phyloP scores from a whole-genome alignment of 495 filamentous ascomycete species.

The Penicillium canescens region DNA sequence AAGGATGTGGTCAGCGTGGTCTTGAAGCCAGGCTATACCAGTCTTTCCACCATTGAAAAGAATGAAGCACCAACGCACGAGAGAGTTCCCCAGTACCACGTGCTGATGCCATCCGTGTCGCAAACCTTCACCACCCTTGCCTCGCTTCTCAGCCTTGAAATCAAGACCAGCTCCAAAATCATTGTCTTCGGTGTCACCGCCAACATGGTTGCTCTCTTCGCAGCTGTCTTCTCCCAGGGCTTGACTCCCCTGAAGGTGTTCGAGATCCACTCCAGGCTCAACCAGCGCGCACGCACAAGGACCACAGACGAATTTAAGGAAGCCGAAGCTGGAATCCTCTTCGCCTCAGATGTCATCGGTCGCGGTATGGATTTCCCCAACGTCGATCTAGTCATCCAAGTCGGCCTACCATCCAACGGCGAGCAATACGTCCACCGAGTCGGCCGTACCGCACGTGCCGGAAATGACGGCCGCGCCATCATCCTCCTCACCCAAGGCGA shows the following conservation, averaged over 20 bases:
- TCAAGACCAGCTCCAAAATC: slow-evolving; percentile 53
- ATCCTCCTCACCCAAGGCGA: slow-evolving; percentile 62
- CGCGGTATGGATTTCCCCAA: slow-evolving; percentile 93
- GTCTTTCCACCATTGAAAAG: slow-evolving; percentile 61
- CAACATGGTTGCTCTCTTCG: slow-evolving; percentile 58
- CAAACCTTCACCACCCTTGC: slow-evolving; percentile 54
- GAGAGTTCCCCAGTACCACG: slow-evolving; percentile 59
- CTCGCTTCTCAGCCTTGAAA: slow-evolving; percentile 46
- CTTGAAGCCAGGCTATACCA: slow-evolving; percentile 54
- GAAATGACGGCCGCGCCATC: slow-evolving; percentile 65
- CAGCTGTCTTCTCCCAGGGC: slow-evolving; percentile 46
- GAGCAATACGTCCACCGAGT: slow-evolving; percentile 91
- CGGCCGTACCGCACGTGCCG: slow-evolving; percentile 68
- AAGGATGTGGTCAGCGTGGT: slow-evolving; percentile 60
- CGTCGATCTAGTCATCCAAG: slow-evolving; percentile 86
- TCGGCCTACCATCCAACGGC: slow-evolving; percentile 67
- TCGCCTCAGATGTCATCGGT: slow-evolving; percentile 71
- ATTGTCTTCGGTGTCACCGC: slow-evolving; percentile 72
- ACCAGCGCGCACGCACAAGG: slow-evolving; percentile 55
- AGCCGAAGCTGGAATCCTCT: slow-evolving; percentile 54
- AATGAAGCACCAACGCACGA: slow-evolving; percentile 63
- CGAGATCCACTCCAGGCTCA: slow-evolving; percentile 62
- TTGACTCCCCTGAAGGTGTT: slow-evolving; percentile 47
- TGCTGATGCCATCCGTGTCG: slow-evolving; percentile 53
- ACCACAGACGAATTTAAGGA: slow-evolving; percentile 63